phyloP scores from a whole-genome alignment of 768 basidiomycete genomes.

The Suillus alpinus region DNA sequence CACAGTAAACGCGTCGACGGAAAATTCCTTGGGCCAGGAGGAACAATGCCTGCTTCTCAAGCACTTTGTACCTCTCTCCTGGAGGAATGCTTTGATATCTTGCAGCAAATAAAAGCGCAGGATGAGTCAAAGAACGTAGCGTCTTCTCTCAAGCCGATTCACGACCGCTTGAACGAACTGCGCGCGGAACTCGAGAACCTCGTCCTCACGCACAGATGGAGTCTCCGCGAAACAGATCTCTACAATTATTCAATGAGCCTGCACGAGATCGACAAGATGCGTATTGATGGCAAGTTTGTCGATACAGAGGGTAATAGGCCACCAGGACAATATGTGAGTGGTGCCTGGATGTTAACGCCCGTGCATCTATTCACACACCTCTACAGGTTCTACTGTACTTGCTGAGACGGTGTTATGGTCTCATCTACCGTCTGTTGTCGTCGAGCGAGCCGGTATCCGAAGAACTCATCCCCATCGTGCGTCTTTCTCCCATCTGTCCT shows the following conservation, averaged over 20 bases:
- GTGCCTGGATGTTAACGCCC: neutral
- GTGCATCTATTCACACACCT: neutral
- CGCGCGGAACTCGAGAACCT: conserved; percentile 87
- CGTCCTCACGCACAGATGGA: conserved; percentile 96
- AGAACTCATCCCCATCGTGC: conserved; percentile 93
- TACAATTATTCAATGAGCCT: conserved; percentile 92
- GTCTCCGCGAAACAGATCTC: conserved; percentile 87
- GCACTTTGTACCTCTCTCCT: conserved; percentile 88
- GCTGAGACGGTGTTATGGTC: conserved; percentile 90
- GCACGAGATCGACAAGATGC: conserved; percentile 96
- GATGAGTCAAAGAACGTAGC: conserved; percentile 89
- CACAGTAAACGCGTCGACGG: conserved; percentile 88
- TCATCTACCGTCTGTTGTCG: conserved; percentile 90
- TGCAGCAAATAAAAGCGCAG: conserved; percentile 91
- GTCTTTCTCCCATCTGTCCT: conserved; percentile 21
- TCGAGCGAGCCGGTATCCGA: conserved; percentile 97
- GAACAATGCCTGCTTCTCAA: conserved; percentile 87
- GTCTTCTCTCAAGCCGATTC: conserved; percentile 83
- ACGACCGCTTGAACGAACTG: conserved; percentile 86
- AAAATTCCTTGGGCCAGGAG: conserved; percentile 90
- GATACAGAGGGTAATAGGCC: conserved; percentile 91
- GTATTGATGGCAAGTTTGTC: conserved; percentile 95
- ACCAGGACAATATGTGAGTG: conserved; percentile 88
- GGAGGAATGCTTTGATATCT: conserved; percentile 95
- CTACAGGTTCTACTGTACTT: conserved; percentile 86